Conservation (phyloP, 2,329 filamentous ascomycete species). For the Monosporascus sp. region DNA sequence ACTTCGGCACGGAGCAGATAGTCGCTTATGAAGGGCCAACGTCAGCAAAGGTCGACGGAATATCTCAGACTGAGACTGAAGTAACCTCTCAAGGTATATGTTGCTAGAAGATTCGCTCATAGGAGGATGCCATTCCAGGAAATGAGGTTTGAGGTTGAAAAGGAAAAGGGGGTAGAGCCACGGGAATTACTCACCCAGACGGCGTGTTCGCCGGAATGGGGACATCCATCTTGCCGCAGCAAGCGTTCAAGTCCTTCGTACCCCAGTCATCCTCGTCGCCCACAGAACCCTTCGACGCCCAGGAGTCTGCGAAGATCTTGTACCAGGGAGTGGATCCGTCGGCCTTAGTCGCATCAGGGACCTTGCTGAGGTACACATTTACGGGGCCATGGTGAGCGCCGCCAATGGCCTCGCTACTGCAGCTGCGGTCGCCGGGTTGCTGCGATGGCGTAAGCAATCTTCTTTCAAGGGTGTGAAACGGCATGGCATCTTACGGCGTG, state of each 20-base stretch:
- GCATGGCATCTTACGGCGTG: slow-evolving; percentile 17
- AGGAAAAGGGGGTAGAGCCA: background rate
- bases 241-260: slow-evolving; percentile 33
- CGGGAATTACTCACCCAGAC: slow-evolving; percentile 24
- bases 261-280: slow-evolving; percentile 43
- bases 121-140: too few species aligned
- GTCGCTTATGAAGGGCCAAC: slow-evolving; percentile 25
- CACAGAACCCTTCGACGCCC: slow-evolving; percentile 33
- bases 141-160: background rate
- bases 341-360: slow-evolving; percentile 40
- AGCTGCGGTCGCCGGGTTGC: slow-evolving; percentile 42
- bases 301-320: slow-evolving; percentile 47
- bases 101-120: too few species aligned
- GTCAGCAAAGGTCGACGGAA: slow-evolving; percentile 9
- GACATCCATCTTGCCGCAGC: slow-evolving; percentile 38
- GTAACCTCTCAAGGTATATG: too few species aligned
- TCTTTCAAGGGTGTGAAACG: background rate
- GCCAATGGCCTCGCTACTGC: slow-evolving; percentile 44
- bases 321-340: slow-evolving; percentile 42
- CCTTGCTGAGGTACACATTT: slow-evolving; percentile 46
- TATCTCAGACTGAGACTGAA: too few species aligned
- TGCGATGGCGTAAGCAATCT: slow-evolving; percentile 9
- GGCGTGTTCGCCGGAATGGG: slow-evolving; percentile 36
- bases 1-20: slow-evolving; percentile 41
- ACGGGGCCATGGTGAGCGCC: slow-evolving; percentile 51